Evolutionary conservation across 1,284 basidiomycete species (phyloP), one percentile per base, ranked within the genome.

Genomic region (Cutaneotrichosporon cyanovorans): DNA sequence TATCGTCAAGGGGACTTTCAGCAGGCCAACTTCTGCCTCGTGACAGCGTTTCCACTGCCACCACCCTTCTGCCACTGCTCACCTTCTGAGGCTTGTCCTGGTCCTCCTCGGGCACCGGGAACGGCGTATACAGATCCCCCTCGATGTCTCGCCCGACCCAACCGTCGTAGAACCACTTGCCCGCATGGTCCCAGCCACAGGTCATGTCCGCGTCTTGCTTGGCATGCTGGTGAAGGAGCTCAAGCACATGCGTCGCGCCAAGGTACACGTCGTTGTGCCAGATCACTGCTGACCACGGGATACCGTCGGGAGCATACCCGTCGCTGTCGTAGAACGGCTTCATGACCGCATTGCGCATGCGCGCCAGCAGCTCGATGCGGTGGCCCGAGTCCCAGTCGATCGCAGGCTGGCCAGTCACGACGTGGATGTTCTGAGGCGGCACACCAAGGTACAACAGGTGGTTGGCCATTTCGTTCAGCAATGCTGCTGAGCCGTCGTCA

Each of bases 191-290:
- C 58, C 72, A 65, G 16, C 69, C 71, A 43, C 74, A 75, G 3
- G 71, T 70, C 59, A 73, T 71, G 55, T 71, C 65, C 3, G 73
- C 69, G 37, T 69, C 57, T 56, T 74, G 70, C 36, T 37, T 52
- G 47, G 63, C 57, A 46, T 73, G 69, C 57, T 74, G 69, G 43
- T 68, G 65, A 38, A 75, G 47, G 32, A 75, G 55, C 49, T 75
- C 74, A 36, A 75, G 59, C 19, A 69, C 62, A 51, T 75, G 74
- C 14, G 56, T 48, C 6, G 70, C 68, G 31, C 66, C 69, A 23
- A 69, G 58, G 38, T 71, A 70, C 12, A 75, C 72, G 51, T 75
- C 74, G 58, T 75, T 75, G 62, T 74, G 61, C 56, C 66, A 75
- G 0, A 75, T 50, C 20, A 75, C 56, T 2, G 60, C 65, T 1